Base-by-base conservation (phyloP, 345 rosid genomes). In the Ailanthus altissimus region DNA sequence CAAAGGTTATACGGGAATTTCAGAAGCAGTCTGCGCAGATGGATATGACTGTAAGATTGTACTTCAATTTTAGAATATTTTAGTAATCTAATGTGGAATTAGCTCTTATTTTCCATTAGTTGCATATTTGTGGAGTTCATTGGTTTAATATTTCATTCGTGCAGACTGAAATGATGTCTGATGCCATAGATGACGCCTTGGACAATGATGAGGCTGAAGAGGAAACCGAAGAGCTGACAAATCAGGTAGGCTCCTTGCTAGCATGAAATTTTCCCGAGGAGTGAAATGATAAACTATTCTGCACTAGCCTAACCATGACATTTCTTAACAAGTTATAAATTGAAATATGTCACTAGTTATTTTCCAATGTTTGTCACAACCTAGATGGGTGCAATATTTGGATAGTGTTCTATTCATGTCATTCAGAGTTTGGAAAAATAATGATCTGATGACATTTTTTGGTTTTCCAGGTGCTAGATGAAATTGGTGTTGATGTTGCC, bases 121-220 rank as follows among this genome's bases (percentile, higher is more conserved):
- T 80, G 32, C 63, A 21, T 67, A 54, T 62, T 5, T 40, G 13
- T 20, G 78, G 46, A 75, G 63, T 70, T 85, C 45, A 80, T 76
- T 65, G 56, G 67, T 74, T 70, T 60, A 50, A 32, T 47, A 20
- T 56, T n/a, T 49, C 77, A 21, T 84, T 63, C 75, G 18, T 83
- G 80, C 90, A 95, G 99, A 89, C 91, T 47, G 98, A 96, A 84
- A 93, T 93, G 98, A 92, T 96, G 97, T 92, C 99, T 67, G 97
- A 96, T 42, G 76, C 94, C 61, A 92, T 96, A 78, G 97, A 96
- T 74, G 97, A 89, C 82, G 90, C 92, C 66, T 79, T 96, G 87
- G 99, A 96, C 72, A 38, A 91, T 77, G 99, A 93, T 36, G 98
- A 92, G 82, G 98, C 98, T 56, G 98, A 96, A 84, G 98, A 93